phyloP scores from a whole-genome alignment of 345 rosid genomes.

The Ailanthus altissimus region DNA sequence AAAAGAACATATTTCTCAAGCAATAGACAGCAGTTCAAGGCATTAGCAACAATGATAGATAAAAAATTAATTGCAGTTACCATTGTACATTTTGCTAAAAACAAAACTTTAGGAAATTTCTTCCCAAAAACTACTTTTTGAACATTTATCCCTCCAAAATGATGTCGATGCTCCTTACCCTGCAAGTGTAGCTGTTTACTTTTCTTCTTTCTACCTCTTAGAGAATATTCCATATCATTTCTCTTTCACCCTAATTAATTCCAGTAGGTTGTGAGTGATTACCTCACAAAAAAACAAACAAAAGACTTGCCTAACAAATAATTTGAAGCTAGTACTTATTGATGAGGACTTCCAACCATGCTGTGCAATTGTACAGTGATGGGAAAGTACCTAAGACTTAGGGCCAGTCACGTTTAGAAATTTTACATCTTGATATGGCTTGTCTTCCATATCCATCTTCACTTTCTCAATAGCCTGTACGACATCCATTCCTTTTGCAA shows the following conservation, averaged over 20 bases:
- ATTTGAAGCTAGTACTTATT: background rate
- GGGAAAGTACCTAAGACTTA: conserved; percentile 43
- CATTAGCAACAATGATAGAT: background rate
- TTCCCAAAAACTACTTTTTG: background rate
- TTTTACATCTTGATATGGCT: conserved; percentile 89
- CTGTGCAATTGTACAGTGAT: background rate
- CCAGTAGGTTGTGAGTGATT: background rate
- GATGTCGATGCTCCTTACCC: background rate
- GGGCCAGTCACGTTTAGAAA: conserved; percentile 85
- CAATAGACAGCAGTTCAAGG: background rate
- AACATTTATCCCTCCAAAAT: background rate
- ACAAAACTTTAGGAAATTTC: background rate
- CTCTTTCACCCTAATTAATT: background rate
- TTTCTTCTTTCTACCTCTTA: background rate
- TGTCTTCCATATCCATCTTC: conserved; percentile 84
- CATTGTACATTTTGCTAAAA: background rate
- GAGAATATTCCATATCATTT: background rate
- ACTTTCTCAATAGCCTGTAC: conserved; percentile 98
- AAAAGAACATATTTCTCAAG: background rate
- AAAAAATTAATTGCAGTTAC: background rate
- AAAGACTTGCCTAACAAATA: conserved; percentile 2
- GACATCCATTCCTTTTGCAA: conserved; percentile 92
- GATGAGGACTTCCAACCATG: background rate
- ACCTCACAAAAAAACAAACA: background rate
- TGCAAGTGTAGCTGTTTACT: background rate